A percentile compares a stretch with the other conserved stretches of the same genome.
phyloP scores from a whole-genome alignment of 73 alveolate species.

The Stentor roeselii region DNA sequence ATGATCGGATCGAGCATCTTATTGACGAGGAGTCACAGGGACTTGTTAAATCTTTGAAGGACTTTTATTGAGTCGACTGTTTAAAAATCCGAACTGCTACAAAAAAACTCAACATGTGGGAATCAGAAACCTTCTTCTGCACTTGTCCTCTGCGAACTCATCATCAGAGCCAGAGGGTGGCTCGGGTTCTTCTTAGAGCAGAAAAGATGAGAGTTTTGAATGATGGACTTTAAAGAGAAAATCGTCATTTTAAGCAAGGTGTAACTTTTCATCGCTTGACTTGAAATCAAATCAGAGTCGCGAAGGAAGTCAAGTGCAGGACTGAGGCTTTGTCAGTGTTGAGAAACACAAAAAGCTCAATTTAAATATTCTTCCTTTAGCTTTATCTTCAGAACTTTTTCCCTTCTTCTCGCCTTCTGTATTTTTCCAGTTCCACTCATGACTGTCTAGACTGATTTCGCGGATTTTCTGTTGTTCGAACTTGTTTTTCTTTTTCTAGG shows the following conservation, averaged over 20 bases:
- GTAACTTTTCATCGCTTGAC: neutral
- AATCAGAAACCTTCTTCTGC: slow-evolving; percentile 13
- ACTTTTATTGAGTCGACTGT: neutral
- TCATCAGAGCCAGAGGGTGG: slow-evolving; percentile 9
- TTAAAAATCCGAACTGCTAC: neutral
- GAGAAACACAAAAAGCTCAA: neutral
- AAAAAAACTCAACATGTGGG: neutral
- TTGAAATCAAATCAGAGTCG: neutral
- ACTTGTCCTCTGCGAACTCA: slow-evolving; percentile 2
- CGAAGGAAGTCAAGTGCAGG: neutral
- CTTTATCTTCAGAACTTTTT: neutral
- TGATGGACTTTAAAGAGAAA: neutral
- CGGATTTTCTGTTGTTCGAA: neutral
- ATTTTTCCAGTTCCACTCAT: neutral
- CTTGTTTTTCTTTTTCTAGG: neutral
- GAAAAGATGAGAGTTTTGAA: neutral
- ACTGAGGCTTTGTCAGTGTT: slow-evolving; percentile 10
- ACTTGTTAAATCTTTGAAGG: neutral
- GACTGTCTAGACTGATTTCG: neutral
- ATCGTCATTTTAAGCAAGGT: neutral
- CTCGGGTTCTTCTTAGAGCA: neutral
- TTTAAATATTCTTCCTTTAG: too few species aligned
- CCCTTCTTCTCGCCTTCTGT: neutral
- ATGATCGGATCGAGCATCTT: neutral
- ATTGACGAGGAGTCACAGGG: neutral